phyloP scores from a whole-genome alignment of 2,329 filamentous ascomycete species.

The Trichophyton mentagrophytes region DNA sequence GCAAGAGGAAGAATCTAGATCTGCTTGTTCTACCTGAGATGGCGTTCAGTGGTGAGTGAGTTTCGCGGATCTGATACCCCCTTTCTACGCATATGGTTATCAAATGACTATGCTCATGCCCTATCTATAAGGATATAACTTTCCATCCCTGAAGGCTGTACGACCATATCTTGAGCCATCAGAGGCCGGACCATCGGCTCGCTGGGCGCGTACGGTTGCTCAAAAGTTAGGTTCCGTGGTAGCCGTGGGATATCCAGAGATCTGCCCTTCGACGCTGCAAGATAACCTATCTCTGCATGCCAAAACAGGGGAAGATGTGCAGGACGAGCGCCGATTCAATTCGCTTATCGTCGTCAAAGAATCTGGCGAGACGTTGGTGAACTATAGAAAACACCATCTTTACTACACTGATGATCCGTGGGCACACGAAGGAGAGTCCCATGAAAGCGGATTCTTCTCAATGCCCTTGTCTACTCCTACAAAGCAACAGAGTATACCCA shows the following conservation, averaged over 20 bases:
- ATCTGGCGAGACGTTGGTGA: constrained; percentile 40
- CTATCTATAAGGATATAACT: constrained; percentile 47
- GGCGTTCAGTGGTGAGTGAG: constrained; percentile 43
- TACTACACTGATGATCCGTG: constrained; percentile 57
- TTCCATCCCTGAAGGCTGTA: constrained; percentile 45
- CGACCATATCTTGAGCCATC: constrained; percentile 48
- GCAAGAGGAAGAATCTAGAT: constrained; percentile 29
- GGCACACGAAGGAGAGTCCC: constrained; percentile 39
- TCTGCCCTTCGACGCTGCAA: constrained; percentile 16
- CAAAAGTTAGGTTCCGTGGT: constrained; percentile 44
- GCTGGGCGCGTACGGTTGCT: constrained; percentile 48
- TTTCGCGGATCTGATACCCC: background rate
- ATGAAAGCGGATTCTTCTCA: constrained; percentile 18
- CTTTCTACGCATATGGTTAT: background rate
- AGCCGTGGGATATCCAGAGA: constrained; percentile 52
- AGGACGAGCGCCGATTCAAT: constrained; percentile 38
- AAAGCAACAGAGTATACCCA: background rate
- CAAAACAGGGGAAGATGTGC: constrained; percentile 8
- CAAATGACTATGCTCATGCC: background rate
- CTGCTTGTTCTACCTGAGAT: constrained; percentile 51
- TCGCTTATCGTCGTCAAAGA: constrained; percentile 46
- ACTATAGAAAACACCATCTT: constrained; percentile 53
- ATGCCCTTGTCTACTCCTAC: constrained; percentile 13
- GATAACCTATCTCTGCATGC: constrained; percentile 14
- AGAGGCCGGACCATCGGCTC: constrained; percentile 40